Conservation (phyloP, 306 rosid species). For the Elaeagnus macrophylla region DNA sequence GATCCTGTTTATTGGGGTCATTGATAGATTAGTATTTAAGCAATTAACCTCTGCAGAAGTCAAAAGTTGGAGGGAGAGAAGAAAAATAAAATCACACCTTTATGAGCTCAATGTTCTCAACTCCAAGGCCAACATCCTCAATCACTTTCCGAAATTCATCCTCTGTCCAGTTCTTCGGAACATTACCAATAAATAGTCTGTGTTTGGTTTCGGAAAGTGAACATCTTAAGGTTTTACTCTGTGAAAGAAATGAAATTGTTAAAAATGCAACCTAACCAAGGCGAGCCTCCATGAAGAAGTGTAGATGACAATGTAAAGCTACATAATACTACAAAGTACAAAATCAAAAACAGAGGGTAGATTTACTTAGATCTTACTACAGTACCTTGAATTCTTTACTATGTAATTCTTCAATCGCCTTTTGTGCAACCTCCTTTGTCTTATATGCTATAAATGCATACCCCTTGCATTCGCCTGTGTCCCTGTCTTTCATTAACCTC, state of each 20-base stretch:
- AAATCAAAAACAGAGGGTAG: conserved; percentile 1
- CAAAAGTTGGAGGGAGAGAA: neutral
- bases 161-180: conserved; percentile 59
- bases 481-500: conserved; percentile 62
- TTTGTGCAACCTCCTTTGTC: conserved; percentile 56
- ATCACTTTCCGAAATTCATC: conserved; percentile 47
- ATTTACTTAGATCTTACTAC: conserved; percentile 6
- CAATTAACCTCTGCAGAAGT: too few species aligned
- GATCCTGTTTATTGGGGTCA: conserved; percentile 27
- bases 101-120: conserved; percentile 44
- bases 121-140: conserved; percentile 53
- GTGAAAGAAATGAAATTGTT: conserved; percentile 7
- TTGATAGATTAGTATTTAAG: too few species aligned
- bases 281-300: too few species aligned
- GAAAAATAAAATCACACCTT: conserved; percentile 31
- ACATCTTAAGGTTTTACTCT: conserved; percentile 54
- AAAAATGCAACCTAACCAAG: neutral
- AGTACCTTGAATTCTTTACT: conserved; percentile 48
- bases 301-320: too few species aligned
- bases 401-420: conserved; percentile 54
- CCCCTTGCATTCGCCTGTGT: conserved; percentile 38
- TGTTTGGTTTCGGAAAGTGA: conserved; percentile 59
- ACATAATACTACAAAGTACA: too few species aligned
- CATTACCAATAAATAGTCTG: conserved; percentile 56
- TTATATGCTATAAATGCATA: conserved; percentile 67